A percentile compares a stretch with the other conserved stretches of the same genome.
These are phyloP conservation scores for Lepidium didymum DNA, from an alignment of 345 rosid species.

Conservation along the genomic window DNA sequence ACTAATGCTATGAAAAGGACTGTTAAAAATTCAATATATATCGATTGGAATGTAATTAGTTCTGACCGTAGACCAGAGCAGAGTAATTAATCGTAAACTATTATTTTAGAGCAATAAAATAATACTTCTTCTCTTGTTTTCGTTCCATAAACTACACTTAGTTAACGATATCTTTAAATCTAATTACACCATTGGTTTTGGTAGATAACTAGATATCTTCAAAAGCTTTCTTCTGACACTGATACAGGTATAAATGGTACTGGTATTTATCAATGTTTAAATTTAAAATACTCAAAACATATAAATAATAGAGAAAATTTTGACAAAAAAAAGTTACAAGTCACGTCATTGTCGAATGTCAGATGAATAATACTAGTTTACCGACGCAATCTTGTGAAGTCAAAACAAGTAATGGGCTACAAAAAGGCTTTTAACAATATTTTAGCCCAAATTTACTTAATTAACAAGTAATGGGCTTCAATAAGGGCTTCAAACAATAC, in stretches of 20 bases:
- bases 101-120: too few relatives aligned
- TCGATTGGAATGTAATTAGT: too few relatives aligned
- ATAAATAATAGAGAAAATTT: not conserved
- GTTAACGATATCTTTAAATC: not conserved
- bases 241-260: not conserved
- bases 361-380: not conserved
- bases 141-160: not conserved
- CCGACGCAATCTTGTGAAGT: not conserved
- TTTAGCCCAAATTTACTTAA: not conserved
- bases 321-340: constrained; percentile 1
- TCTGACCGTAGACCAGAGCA: too few relatives aligned
- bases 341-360: constrained; percentile 22
- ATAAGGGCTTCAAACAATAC: not conserved
- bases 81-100: too few relatives aligned
- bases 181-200: too few relatives aligned
- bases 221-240: not conserved
- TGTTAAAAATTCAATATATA: too few relatives aligned
- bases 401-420: not conserved
- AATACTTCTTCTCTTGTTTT: too few relatives aligned
- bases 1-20: too few relatives aligned
- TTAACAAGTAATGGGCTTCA: too few relatives aligned
- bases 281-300: not conserved
- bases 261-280: not conserved
- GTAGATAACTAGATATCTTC: not conserved
- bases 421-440: not conserved